These are phyloP conservation scores for Neurospora sp. DNA, from an alignment of 495 filamentous ascomycete genomes.

Conservation along the genomic window DNA sequence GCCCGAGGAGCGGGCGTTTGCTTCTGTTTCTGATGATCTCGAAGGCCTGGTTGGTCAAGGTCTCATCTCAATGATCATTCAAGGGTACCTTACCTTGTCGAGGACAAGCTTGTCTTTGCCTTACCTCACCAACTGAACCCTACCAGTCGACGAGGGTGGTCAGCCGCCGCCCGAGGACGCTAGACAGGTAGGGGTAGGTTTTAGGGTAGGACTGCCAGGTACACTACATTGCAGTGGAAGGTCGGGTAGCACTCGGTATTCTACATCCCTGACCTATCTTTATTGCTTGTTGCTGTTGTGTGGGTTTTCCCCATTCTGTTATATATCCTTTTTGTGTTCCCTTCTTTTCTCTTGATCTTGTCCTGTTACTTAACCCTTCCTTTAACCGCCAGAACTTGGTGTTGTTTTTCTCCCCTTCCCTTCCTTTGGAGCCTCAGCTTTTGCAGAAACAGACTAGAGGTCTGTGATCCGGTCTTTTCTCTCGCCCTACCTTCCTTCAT, in stretches of 20 bases:
- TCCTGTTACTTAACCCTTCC: neutral
- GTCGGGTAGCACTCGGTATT: neutral
- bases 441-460: neutral
- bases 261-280: neutral
- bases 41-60: neutral
- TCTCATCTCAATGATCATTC: neutral
- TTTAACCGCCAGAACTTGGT: neutral
- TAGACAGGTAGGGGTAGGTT: neutral
- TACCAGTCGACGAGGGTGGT: neutral
- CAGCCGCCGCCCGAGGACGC: neutral
- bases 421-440: neutral
- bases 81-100: neutral
- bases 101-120: neutral
- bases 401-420: neutral
- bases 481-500: neutral
- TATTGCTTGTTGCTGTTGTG: neutral
- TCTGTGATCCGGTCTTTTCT: conserved; percentile 3
- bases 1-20: neutral
- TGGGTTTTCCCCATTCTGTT: neutral
- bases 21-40: neutral
- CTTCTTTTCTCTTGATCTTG: neutral
- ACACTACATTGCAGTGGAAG: neutral
- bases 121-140: neutral
- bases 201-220: neutral
- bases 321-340: neutral